Evolutionary conservation across 257 asterid genomes (phyloP).

Genomic region (Ehretia macrophylla): DNA sequence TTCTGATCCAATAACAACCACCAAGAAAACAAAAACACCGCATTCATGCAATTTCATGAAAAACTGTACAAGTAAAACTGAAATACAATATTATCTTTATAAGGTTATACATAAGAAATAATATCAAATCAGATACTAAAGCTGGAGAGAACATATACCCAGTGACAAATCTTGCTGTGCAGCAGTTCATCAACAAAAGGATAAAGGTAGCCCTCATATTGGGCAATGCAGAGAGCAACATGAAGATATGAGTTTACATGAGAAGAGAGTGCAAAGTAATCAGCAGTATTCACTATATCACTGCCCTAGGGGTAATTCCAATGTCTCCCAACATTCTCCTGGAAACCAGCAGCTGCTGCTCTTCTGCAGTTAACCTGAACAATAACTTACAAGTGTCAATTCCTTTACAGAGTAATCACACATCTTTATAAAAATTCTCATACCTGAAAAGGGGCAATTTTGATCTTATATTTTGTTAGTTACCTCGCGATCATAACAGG

Average conservation of each 20-base stretch:
- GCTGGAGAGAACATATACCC: slow-evolving; percentile 66
- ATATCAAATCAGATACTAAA: background rate
- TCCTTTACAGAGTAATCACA: slow-evolving; percentile 17
- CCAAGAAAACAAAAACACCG: slow-evolving; percentile 9
- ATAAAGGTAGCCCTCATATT: slow-evolving; percentile 77
- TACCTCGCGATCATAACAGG: slow-evolving; percentile 99
- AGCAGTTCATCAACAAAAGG: slow-evolving; percentile 80
- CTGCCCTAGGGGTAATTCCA: slow-evolving; percentile 88
- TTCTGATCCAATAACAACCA: slow-evolving; percentile 11
- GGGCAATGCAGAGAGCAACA: slow-evolving; percentile 81
- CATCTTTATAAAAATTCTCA: background rate
- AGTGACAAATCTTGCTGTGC: slow-evolving; percentile 80
- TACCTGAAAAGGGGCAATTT: slow-evolving; percentile 4
- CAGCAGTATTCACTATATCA: slow-evolving; percentile 87
- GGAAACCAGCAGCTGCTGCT: slow-evolving; percentile 99
- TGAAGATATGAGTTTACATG: slow-evolving; percentile 79
- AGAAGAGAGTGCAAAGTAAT: slow-evolving; percentile 94
- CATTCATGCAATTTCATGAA: too few species aligned
- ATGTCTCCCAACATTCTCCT: slow-evolving; percentile 98
- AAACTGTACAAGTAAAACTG: too few species aligned
- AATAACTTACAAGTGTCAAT: slow-evolving; percentile 27
- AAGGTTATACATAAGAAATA: background rate
- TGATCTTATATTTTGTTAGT: slow-evolving; percentile 16
- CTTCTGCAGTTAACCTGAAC: slow-evolving; percentile 95
- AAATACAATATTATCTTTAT: too few species aligned